Evolutionary conservation across 2,329 filamentous ascomycete genomes (phyloP), one percentile per base, ranked within the genome.

Genomic region (Apiospora arundinis): DNA sequence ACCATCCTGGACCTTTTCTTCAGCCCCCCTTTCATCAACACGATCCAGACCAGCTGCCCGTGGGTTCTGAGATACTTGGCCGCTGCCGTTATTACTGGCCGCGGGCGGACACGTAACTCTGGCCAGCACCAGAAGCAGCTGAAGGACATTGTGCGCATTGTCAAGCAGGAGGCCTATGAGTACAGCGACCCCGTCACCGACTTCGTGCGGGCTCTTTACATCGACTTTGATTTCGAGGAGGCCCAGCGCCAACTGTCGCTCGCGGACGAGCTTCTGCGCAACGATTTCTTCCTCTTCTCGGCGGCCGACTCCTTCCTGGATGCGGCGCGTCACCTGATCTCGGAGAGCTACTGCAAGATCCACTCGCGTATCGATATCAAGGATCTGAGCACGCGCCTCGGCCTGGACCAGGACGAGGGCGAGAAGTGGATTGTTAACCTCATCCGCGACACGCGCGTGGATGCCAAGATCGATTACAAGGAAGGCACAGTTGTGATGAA

Each of bases 391-490:
- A 92, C 91, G 74, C 93, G 96, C 82, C 91, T 99, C 73, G 96
- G 95, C 75, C 89, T 99, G 75, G 94, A 93, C 81, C 92, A 95
- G 78, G 94, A 97, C 80, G 96, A 98, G 80, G 96, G 96, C 79
- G 96, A 99, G 91, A 99, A 99, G 88, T 99, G 96, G 96, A 99
- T 99, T 80, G 96, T 99, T 78, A 99, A 99, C 87, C 89, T 99
- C 75, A 99, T 99, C 85, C 92, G 96, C 75, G 96, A 99, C 85
- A 99, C 96, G 32, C 91, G 95, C 74, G 93, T 99, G 74, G 96
- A 99, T 81, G 96, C 96, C 79, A 99, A 99, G 91, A 98, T 98
- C 81, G 96, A 99, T 86, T 98, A 97, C 87, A 94, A 98, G 87
- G 94, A 97, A 85, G 96, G 96, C 80, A 98, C 96, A 70, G 96